Conservation (phyloP, 2,329 filamentous ascomycete genomes). For the Colletotrichum plurivorum region DNA sequence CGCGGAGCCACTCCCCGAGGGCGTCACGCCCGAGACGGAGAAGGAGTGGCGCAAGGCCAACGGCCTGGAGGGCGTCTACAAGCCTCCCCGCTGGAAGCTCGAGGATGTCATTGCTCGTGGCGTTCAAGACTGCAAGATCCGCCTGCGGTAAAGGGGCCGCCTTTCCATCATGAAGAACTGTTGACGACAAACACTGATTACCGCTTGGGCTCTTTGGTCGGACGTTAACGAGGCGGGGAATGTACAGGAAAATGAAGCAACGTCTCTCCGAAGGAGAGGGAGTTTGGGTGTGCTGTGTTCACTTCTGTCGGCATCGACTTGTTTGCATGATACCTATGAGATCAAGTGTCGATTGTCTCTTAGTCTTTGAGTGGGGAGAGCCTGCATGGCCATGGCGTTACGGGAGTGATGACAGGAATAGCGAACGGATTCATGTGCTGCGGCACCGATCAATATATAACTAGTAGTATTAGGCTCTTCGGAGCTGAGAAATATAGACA, state of each 20-base stretch:
- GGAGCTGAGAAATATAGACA: conserved; percentile 39
- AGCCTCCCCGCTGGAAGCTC: conserved; percentile 85
- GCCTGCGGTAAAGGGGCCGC: conserved; percentile 69
- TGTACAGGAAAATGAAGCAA: conserved; percentile 32
- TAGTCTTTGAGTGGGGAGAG: conserved; percentile 27
- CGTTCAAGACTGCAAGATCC: conserved; percentile 81
- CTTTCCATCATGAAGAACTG: not conserved
- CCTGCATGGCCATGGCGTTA: conserved; percentile 40
- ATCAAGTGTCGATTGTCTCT: conserved; percentile 38
- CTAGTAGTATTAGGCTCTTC: conserved; percentile 39
- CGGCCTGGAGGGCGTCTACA: conserved; percentile 79
- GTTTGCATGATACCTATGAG: conserved; percentile 37
- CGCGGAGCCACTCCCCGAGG: conserved; percentile 80
- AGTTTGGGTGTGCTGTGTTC: conserved; percentile 24
- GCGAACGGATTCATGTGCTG: conserved; percentile 38
- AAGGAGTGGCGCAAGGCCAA: conserved; percentile 74
- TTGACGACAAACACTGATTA: conserved; percentile 18
- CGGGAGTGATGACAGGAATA: conserved; percentile 36
- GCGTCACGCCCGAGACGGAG: conserved; percentile 80
- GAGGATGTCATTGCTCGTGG: conserved; percentile 84
- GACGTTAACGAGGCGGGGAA: conserved; percentile 28
- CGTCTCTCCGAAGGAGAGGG: conserved; percentile 20
- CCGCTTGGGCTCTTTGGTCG: not conserved
- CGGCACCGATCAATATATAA: conserved; percentile 38
- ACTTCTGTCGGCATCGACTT: conserved; percentile 37